Base-by-base conservation (phyloP, 148 eudicot genomes). In the Camellia sinensis region DNA sequence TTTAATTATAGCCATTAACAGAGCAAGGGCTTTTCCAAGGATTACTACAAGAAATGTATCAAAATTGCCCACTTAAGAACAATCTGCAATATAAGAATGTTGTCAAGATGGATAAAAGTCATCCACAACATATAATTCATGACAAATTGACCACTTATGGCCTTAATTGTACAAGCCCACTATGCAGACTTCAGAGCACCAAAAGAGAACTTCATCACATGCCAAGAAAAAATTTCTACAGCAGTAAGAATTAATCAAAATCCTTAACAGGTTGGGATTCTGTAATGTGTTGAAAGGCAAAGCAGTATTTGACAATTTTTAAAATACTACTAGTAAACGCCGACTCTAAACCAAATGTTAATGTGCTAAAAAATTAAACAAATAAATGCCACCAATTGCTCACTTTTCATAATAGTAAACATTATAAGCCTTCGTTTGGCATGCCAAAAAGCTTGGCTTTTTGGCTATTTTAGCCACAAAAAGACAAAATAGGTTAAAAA, bases 121-220 rank as follows among this genome's bases (percentile, higher is more conserved):
- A 65, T 19, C 40, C 15, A 41, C 48, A 17, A 40, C 48, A 74
- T 37, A 56, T 29, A 74, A 41, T 17, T 73, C 63, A 56, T 54
- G 56, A 7, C 76, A 13, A 45, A 53, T 73, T 41, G 41, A 74
- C 2, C 14, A 59, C 19, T 74, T 57, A n/a, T 29, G 29, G 56
- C 71, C 43, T 67, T 67, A 29, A 65, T 73, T 73, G 50, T n/a
- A 43, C n/a, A 3, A 7, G 67, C 11, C 57, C 78, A 59, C 78
- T 14, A 10, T 14, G 61, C 43, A 21, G 50, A 43, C 19, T 64
- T 68, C 72, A 41, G 48, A 68, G 50, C 21, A 68, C 44, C 0
- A 5, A 41, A 68, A 43, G 46, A 41, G 3, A 13, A 12, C 48
- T 29, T 29, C 37, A 3, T 75, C 7, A 40, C 54, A 61, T n/a